These are phyloP conservation scores for Primulina tabacum DNA, from an alignment of 257 asterid species.

Conservation along the genomic window DNA sequence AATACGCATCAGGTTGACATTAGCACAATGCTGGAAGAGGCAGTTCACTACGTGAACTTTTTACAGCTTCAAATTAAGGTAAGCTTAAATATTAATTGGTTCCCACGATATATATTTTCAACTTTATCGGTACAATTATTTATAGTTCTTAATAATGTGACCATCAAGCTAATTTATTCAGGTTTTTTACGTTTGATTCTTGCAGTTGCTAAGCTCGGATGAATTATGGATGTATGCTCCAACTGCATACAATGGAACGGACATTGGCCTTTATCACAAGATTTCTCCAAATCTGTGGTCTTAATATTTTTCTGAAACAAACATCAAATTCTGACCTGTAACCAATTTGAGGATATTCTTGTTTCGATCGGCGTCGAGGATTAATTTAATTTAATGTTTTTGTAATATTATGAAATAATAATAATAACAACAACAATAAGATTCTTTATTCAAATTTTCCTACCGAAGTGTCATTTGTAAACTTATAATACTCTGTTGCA, in stretches of 20 bases:
- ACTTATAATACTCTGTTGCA: neutral
- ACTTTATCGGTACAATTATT: too few species aligned
- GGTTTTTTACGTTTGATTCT: neutral
- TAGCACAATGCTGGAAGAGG: constrained; percentile 98
- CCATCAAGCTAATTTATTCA: too few species aligned
- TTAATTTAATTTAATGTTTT: constrained; percentile 28
- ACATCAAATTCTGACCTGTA: constrained; percentile 26
- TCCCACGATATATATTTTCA: too few species aligned
- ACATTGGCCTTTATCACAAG: constrained; percentile 53
- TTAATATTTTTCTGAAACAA: neutral
- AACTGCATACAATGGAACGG: constrained; percentile 82
- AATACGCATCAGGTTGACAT: constrained; percentile 55
- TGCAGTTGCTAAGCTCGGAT: constrained; percentile 84
- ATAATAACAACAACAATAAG: too few species aligned
- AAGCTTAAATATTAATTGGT: neutral
- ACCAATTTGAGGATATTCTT: constrained; percentile 1
- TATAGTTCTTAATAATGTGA: too few species aligned
- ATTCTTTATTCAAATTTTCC: neutral
- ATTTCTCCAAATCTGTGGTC: constrained; percentile 40
- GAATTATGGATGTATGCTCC: constrained; percentile 97
- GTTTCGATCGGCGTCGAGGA: constrained; percentile 25
- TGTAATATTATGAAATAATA: constrained; percentile 4
- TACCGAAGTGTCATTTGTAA: too few species aligned
- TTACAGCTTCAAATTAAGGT: constrained; percentile 93
- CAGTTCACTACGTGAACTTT: constrained; percentile 79